A percentile compares a stretch with the other conserved stretches of the same genome.
These are phyloP conservation scores for Pecoramyces ruminantium DNA, from an alignment of 192 early-diverging fungal genomes.

Conservation along the genomic window DNA sequence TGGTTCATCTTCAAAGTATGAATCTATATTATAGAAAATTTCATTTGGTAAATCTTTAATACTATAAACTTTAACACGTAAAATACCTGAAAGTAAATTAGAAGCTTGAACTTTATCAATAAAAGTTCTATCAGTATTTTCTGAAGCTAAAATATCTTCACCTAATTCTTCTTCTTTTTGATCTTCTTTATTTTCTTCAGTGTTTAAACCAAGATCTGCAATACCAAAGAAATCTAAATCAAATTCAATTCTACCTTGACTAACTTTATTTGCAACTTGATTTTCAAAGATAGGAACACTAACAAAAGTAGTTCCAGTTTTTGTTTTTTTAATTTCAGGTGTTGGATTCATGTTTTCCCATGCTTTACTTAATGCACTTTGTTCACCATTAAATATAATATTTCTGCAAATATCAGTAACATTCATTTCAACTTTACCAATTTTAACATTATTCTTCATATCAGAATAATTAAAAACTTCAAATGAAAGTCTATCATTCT, in stretches of 20 bases:
- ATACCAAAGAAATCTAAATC: background rate
- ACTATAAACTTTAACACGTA: background rate
- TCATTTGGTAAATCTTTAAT: background rate
- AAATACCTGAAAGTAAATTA: background rate
- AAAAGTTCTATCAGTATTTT: background rate
- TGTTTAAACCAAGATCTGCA: background rate
- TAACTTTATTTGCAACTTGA: background rate
- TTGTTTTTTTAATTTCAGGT: background rate
- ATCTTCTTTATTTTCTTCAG: background rate
- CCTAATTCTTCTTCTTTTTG: background rate
- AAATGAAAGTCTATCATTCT: background rate
- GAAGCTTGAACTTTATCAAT: background rate
- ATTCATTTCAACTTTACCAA: background rate
- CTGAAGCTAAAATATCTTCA: background rate
- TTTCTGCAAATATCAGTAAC: background rate
- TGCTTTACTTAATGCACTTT: background rate
- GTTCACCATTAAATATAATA: background rate
- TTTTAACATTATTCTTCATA: background rate
- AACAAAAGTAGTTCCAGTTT: no score
- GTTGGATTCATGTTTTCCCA: background rate
- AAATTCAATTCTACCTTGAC: background rate
- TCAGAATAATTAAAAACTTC: background rate
- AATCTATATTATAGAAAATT: background rate
- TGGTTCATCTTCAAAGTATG: background rate
- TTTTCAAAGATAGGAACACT: background rate